Conservation (phyloP, 495 filamentous ascomycete genomes). For the Penicillium roqueforti region DNA sequence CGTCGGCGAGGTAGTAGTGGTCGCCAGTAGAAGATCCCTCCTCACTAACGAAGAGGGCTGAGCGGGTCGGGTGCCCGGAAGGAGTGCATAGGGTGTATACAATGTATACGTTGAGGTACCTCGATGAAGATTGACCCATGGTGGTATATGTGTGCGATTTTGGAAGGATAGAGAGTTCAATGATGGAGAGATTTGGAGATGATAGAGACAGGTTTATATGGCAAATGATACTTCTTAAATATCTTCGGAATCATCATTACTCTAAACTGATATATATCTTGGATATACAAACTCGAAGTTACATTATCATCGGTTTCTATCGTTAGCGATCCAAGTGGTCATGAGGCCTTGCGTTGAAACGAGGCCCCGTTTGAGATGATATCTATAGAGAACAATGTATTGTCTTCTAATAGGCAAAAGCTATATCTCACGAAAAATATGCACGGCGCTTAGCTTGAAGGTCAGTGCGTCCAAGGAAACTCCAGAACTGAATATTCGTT, state of each 20-base stretch:
- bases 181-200: not conserved
- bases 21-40: no score
- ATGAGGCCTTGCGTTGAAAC: not conserved
- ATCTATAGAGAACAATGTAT: not conserved
- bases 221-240: not conserved
- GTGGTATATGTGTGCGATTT: not conserved
- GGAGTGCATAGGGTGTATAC: no score
- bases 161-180: not conserved
- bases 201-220: not conserved
- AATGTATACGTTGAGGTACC: not conserved
- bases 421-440: not conserved
- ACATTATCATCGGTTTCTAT: not conserved
- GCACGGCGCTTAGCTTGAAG: not conserved
- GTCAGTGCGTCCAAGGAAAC: not conserved
- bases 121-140: not conserved
- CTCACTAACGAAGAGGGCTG: not conserved
- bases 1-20: not conserved
- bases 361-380: not conserved
- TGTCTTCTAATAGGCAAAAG: not conserved
- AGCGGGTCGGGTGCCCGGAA: not conserved
- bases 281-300: not conserved
- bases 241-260: not conserved
- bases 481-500: not conserved
- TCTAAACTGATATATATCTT: not conserved
- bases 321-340: no score